Conservation (phyloP, 495 filamentous ascomycete genomes). For the Stereocaulon alpinum region DNA sequence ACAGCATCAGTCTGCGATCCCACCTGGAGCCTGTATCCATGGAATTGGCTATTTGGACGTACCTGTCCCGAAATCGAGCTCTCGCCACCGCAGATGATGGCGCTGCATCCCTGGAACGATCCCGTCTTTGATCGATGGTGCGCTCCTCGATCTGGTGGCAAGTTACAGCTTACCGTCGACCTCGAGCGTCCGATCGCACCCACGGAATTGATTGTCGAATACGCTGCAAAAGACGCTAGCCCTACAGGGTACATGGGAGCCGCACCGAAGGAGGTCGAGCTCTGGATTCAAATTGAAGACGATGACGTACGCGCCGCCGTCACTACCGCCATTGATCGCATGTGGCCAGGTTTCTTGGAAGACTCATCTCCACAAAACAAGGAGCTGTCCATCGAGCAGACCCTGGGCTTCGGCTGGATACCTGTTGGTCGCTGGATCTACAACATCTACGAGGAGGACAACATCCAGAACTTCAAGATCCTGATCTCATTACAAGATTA, state of each 20-base stretch:
- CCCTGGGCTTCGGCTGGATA: constrained; percentile 19
- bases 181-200: constrained; percentile 33
- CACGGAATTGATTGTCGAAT: constrained; percentile 40
- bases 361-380: constrained; percentile 11
- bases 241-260: constrained; percentile 23
- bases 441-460: constrained; percentile 26
- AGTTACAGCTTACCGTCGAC: constrained; percentile 32
- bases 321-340: neutral
- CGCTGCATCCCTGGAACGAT: constrained; percentile 35
- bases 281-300: constrained; percentile 29
- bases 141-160: constrained; percentile 27
- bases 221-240: constrained; percentile 31
- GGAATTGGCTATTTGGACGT: neutral
- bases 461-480: constrained; percentile 34
- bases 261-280: constrained; percentile 38
- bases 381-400: neutral
- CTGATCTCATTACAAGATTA: constrained; percentile 28
- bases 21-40: neutral
- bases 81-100: constrained; percentile 12
- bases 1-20: constrained; percentile 7
- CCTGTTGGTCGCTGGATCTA: constrained; percentile 38
- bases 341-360: neutral
- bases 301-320: constrained; percentile 1
- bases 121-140: constrained; percentile 40
- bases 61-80: neutral